phyloP scores from a whole-genome alignment of 1,284 basidiomycete genomes.

The Vanrija pseudolonga region DNA sequence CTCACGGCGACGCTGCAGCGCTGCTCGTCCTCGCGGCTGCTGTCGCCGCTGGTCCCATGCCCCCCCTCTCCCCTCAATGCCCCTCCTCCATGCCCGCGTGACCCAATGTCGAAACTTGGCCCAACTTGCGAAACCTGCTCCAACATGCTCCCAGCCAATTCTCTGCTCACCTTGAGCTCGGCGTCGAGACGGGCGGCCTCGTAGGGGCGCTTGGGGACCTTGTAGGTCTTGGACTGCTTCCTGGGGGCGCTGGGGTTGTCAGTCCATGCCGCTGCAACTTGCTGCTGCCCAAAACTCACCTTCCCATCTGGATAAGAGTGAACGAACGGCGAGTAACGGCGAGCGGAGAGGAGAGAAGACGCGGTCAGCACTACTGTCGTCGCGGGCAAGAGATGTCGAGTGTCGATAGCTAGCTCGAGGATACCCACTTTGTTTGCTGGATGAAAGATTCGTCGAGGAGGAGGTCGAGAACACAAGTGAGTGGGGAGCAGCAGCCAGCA shows the following conservation, averaged over 20 bases:
- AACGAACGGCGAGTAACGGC: background rate
- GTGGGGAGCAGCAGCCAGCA: background rate
- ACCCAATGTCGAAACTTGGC: background rate
- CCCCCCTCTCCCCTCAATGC: too few relatives aligned
- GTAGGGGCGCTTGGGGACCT: conserved; percentile 97
- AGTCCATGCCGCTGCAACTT: background rate
- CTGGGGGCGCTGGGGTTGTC: background rate
- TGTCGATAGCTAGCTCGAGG: background rate
- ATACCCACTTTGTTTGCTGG: background rate
- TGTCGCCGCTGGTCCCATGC: too few relatives aligned
- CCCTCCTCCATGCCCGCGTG: background rate
- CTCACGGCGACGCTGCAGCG: background rate
- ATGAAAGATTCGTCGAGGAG: background rate
- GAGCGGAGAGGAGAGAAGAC: background rate
- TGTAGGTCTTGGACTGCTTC: conserved; percentile 65
- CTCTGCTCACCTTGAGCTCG: conserved; percentile 85
- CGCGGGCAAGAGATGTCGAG: conserved; percentile 24
- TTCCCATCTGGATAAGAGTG: background rate
- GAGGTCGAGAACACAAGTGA: background rate
- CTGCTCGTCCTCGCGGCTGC: background rate
- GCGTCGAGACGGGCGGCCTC: conserved; percentile 98
- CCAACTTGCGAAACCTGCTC: background rate
- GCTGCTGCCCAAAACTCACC: too few relatives aligned
- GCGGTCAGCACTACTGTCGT: conserved; percentile 9
- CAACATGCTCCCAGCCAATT: background rate